Evolutionary conservation across 1,284 basidiomycete genomes (phyloP).

Genomic region (Ustilago cynodontis): DNA sequence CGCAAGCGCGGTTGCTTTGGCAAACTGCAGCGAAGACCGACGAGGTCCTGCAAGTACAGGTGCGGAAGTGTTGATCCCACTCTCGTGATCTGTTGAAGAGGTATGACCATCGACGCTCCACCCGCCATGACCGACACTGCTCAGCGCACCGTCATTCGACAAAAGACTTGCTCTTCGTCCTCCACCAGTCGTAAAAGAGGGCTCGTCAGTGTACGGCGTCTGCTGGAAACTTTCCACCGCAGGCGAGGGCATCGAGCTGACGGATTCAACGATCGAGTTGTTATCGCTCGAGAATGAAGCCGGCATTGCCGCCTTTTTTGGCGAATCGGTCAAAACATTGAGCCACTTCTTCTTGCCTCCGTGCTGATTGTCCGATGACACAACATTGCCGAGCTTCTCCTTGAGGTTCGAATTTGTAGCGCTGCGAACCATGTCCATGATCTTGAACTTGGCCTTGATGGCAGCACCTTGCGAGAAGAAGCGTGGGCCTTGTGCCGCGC

Average conservation of each 20-base stretch:
- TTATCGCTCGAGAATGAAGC: conserved; percentile 26
- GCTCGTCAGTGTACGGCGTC: conserved; percentile 11
- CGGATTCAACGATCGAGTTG: conserved; percentile 29
- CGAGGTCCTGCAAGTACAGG: conserved; percentile 19
- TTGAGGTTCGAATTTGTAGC: conserved; percentile 39
- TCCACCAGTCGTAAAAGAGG: neutral
- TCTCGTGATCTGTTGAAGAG: conserved; percentile 20
- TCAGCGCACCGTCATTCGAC: conserved; percentile 15
- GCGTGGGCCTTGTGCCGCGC: conserved; percentile 50
- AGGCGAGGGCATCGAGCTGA: conserved; percentile 19
- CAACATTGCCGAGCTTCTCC: conserved; percentile 34
- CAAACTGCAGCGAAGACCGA: conserved; percentile 25
- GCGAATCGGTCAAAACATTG: conserved; percentile 25
- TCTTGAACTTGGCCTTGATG: conserved; percentile 59
- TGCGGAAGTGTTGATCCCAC: neutral
- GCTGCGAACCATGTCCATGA: conserved; percentile 56
- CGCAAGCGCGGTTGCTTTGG: conserved; percentile 22
- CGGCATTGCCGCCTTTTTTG: conserved; percentile 12
- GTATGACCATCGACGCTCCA: conserved; percentile 13
- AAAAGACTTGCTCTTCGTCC: conserved; percentile 25
- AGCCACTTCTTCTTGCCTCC: conserved; percentile 47
- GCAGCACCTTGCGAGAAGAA: conserved; percentile 58
- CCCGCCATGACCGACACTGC: conserved; percentile 19
- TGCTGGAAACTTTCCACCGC: conserved; percentile 11
- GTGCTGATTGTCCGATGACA: conserved; percentile 14